Evolutionary conservation across 2,329 filamentous ascomycete species (phyloP), one percentile per base, ranked within the genome.

Genomic region (Colletotrichum paranaense): DNA sequence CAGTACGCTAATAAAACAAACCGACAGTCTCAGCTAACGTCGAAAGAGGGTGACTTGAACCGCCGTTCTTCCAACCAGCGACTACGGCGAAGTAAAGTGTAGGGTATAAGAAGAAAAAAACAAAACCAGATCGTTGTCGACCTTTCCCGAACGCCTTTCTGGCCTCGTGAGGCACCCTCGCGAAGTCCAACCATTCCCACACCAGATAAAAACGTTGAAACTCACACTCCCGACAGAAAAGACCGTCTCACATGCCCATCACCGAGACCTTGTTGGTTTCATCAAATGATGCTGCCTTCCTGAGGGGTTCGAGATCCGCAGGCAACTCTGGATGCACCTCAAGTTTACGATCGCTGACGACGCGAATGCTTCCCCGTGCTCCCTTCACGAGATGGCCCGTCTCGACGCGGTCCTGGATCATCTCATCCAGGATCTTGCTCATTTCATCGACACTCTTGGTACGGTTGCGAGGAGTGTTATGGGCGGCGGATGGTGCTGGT

Each of bases 351-450:
- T 75, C 64, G 57, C 86, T 87, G 5, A 87, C 86, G 46, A 93
- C 80, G 62, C 91, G 89, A 63, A 94, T 88, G 78, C 92, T 94
- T 53, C 92, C 93, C 73, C 92, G 87, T 64, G 85, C 84, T 65
- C 92, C 88, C 78, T 93, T 91, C 35, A 94, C 87, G 26, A 94
- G 84, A 67, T 94, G 91, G 26, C 93, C 94, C 65, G 88, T 91
- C 77, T 97, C 94, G 66, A 97, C 93, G 71, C 93, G 91, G 79
- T 96, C 94, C 79, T 95, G 93, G 73, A 98, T 97, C 96, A 98
- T 98, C 83, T 98, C 95, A 78, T 98, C 96, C 30, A 98, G 89
- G 85, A 98, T 95, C 78, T 92, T 91, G 76, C 94, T 97, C 92
- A 98, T 95, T 82, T 98, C 95, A 77, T 98, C 95, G 42, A 97